These are phyloP conservation scores for Bruguiera sexangula DNA, from an alignment of 345 rosid species.

Conservation along the genomic window DNA sequence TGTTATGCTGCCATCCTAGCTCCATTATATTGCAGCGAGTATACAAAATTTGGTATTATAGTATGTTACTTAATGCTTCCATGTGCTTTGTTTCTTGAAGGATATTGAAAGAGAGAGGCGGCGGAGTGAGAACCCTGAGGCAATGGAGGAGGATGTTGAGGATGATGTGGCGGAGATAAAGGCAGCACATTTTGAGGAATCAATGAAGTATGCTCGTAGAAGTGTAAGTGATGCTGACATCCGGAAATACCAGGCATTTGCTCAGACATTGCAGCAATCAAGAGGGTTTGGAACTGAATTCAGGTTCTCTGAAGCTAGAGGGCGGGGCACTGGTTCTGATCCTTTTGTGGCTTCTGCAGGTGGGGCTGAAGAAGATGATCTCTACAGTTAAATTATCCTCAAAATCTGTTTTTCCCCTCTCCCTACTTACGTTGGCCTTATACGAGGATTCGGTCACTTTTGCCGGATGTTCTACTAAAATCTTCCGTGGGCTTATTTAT, in stretches of 20 bases:
- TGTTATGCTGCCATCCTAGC: no score
- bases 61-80: background rate
- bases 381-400: slow-evolving; percentile 54
- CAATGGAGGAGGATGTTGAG: slow-evolving; percentile 87
- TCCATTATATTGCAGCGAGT: no score
- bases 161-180: slow-evolving; percentile 85
- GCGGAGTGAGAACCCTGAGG: slow-evolving; percentile 76
- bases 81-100: slow-evolving; percentile 21
- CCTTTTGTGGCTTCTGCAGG: slow-evolving; percentile 73
- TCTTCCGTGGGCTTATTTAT: background rate
- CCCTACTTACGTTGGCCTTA: background rate
- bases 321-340: slow-evolving; percentile 46
- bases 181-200: slow-evolving; percentile 86
- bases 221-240: slow-evolving; percentile 95
- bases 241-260: slow-evolving; percentile 91
- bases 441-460: slow-evolving; percentile 2
- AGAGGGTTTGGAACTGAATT: slow-evolving; percentile 86
- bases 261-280: slow-evolving; percentile 91
- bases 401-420: background rate
- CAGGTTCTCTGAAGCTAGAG: slow-evolving; percentile 54
- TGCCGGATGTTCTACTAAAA: background rate
- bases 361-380: slow-evolving; percentile 77
- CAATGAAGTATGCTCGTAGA: slow-evolving; percentile 86
- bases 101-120: slow-evolving; percentile 92
- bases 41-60: background rate